These are phyloP conservation scores for Cryptosporidium parvum DNA, from an alignment of 169 alveolate species.

Conservation along the genomic window DNA sequence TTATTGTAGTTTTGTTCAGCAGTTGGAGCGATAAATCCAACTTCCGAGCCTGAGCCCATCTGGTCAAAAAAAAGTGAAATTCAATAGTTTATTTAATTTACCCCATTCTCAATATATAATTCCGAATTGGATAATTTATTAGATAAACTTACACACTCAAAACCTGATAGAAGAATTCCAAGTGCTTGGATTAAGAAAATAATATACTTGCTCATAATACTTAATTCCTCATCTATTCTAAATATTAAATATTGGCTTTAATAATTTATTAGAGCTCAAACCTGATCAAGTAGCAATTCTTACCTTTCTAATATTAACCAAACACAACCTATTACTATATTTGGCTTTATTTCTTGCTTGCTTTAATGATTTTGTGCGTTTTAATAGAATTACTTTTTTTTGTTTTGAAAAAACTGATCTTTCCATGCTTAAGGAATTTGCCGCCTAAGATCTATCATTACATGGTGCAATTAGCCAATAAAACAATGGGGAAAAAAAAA, in stretches of 20 bases:
- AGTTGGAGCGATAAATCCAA: constrained; percentile 24
- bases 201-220: neutral
- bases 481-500: neutral
- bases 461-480: constrained; percentile 25
- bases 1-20: constrained; percentile 13
- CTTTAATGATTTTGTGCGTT: neutral
- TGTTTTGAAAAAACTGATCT: constrained; percentile 19
- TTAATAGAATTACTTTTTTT: neutral
- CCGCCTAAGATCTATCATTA: constrained; percentile 75
- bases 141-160: neutral
- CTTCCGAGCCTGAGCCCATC: neutral
- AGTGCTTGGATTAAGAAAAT: constrained; percentile 3
- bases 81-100: neutral
- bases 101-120: neutral
- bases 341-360: neutral
- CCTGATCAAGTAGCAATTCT: neutral
- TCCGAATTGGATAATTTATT: neutral
- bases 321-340: neutral
- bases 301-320: neutral
- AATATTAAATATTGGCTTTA: neutral
- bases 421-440: constrained; percentile 9
- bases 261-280: neutral
- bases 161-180: neutral
- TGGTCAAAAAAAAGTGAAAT: neutral
- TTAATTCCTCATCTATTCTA: neutral